Percentiles rank a stretch among this genome's conserved stretches.
Evolutionary conservation across 148 eudicot species (phyloP).

Genomic region (Arctostaphylos glauca): DNA sequence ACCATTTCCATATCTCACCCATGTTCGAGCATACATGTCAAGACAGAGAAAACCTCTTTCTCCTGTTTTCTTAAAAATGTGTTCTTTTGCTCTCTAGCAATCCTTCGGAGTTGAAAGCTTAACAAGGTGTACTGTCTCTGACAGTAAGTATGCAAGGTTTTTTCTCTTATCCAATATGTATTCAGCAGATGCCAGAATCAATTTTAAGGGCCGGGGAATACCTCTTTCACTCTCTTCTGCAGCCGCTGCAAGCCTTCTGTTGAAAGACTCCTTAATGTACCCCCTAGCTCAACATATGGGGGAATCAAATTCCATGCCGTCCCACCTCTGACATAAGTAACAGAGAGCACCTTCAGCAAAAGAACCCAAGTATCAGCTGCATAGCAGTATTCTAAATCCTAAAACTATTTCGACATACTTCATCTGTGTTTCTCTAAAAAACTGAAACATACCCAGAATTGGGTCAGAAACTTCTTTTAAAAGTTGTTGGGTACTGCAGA

Average conservation of each 20-base stretch:
- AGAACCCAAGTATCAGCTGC: slow-evolving; percentile 15
- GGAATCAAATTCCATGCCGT: slow-evolving; percentile 53
- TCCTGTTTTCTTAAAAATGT: neutral
- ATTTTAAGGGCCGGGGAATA: slow-evolving; percentile 17
- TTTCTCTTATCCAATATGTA: neutral
- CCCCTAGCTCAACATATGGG: slow-evolving; percentile 64
- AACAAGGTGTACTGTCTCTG: neutral
- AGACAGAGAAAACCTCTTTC: neutral
- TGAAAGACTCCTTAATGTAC: slow-evolving; percentile 76
- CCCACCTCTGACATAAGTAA: slow-evolving; percentile 74
- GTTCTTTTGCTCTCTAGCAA: neutral
- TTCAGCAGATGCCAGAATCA: neutral
- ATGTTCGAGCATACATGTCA: neutral
- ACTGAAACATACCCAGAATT: neutral
- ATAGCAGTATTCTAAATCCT: neutral
- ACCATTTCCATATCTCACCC: neutral
- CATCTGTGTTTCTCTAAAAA: neutral
- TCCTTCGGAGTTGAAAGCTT: neutral
- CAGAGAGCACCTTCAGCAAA: slow-evolving; percentile 70
- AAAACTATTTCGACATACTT: neutral
- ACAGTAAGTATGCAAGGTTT: neutral
- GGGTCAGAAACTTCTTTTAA: neutral
- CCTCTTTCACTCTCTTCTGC: slow-evolving; percentile 67
- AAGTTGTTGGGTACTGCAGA: neutral
- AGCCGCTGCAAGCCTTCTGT: slow-evolving; percentile 65